Conservation (phyloP, 371 early-diverging fungal species). For the Mortierella sp. region DNA sequence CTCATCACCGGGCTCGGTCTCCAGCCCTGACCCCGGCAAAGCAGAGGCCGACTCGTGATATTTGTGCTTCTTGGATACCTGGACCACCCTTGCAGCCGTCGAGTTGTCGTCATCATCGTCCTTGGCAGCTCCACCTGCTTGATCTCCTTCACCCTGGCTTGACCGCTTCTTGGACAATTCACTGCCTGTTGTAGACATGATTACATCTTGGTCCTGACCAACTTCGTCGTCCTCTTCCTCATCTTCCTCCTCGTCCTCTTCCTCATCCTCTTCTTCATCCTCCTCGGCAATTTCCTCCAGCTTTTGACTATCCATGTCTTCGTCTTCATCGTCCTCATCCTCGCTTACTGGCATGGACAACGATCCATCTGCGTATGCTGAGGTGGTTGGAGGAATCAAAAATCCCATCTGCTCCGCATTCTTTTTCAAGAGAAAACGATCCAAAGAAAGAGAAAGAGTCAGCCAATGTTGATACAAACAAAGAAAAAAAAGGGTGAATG, state of each 20-base stretch:
- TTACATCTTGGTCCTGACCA: slow-evolving; percentile 1
- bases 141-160: slow-evolving; percentile 9
- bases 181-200: too few relatives aligned
- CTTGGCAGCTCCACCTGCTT: slow-evolving; percentile 15
- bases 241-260: slow-evolving; percentile 7
- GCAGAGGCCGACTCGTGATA: slow-evolving; percentile 21
- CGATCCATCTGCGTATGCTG: slow-evolving; percentile 50
- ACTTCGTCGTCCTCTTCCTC: slow-evolving; percentile 34
- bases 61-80: slow-evolving; percentile 46
- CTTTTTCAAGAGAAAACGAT: neutral
- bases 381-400: slow-evolving; percentile 47
- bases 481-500: neutral
- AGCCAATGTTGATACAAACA: neutral
- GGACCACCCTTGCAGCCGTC: slow-evolving; percentile 54
- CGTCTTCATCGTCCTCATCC: slow-evolving; percentile 33
- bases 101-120: slow-evolving; percentile 48
- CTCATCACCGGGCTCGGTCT: neutral
- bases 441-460: neutral
- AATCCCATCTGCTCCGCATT: slow-evolving; percentile 25
- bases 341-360: slow-evolving; percentile 52
- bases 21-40: neutral
- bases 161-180: neutral
- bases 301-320: neutral
- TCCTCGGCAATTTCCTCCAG: slow-evolving; percentile 24
- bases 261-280: neutral